Conservation (phyloP, 768 basidiomycete genomes). For the Suillus ampliporus region DNA sequence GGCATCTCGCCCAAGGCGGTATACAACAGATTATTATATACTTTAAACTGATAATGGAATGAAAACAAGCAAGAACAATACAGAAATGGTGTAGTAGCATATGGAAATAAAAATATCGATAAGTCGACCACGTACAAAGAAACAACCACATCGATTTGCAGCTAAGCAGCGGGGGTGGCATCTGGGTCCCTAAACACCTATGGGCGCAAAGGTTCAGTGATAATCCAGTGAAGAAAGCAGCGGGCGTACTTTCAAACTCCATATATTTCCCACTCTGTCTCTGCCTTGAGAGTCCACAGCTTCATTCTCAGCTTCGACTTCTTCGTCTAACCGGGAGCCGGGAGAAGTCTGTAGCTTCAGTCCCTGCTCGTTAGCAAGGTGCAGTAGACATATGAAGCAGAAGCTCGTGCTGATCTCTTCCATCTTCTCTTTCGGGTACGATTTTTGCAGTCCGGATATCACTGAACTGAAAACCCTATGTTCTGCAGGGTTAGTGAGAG, state of each 20-base stretch:
- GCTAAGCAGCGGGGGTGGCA: constrained; percentile 33
- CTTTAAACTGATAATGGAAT: neutral
- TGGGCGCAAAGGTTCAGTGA: constrained; percentile 2
- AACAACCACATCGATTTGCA: constrained; percentile 19
- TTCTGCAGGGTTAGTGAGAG: constrained; percentile 67
- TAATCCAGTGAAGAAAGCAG: neutral
- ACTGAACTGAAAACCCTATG: constrained; percentile 78
- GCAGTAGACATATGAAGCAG: constrained; percentile 97
- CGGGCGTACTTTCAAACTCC: constrained; percentile 69
- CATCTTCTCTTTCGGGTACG: constrained; percentile 94
- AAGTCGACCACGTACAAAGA: constrained; percentile 19
- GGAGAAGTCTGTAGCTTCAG: constrained; percentile 73
- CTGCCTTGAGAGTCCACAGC: constrained; percentile 42
- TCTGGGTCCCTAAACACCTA: constrained; percentile 54
- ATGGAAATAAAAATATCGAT: constrained; percentile 16
- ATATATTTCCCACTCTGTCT: constrained; percentile 70
- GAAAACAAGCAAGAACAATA: constrained; percentile 14
- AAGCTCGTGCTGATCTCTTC: constrained; percentile 98
- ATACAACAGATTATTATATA: constrained; percentile 14
- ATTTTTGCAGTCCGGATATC: constrained; percentile 76
- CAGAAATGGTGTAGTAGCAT: constrained; percentile 17
- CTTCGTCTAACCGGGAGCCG: constrained; percentile 41
- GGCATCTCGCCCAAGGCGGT: constrained; percentile 3
- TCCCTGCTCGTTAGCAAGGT: constrained; percentile 96
- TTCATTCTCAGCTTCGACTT: constrained; percentile 43